Conservation (phyloP, 2,329 filamentous ascomycete genomes). For the Dissoconium aciculare region DNA sequence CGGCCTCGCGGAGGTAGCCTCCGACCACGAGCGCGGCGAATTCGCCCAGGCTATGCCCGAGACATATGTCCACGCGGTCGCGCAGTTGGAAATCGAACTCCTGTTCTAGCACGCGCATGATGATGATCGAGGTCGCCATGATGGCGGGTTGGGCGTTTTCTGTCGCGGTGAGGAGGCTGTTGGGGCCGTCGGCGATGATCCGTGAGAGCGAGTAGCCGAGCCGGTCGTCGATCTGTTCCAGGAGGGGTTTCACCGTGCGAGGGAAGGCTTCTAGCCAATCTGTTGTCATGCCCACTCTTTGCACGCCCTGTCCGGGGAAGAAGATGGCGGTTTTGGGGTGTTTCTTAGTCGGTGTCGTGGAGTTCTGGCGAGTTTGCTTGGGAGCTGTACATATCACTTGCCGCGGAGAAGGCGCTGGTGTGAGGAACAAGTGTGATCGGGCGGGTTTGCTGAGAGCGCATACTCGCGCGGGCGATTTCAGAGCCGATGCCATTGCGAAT, state of each 20-base stretch:
- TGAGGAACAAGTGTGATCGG: no score
- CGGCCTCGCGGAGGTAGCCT: slow-evolving; percentile 61
- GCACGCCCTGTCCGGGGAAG: slow-evolving; percentile 27
- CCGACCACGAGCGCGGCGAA: slow-evolving; percentile 81
- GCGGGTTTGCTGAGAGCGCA: no score
- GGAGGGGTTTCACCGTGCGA: slow-evolving; percentile 53
- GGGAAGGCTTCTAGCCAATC: slow-evolving; percentile 84
- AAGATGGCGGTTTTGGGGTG: slow-evolving; percentile 25
- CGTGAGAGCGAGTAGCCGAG: slow-evolving; percentile 61
- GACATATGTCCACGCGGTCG: slow-evolving; percentile 61
- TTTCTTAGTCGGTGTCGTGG: slow-evolving; percentile 10
- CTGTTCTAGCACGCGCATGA: slow-evolving; percentile 70
- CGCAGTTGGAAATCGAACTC: slow-evolving; percentile 65
- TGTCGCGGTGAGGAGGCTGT: slow-evolving; percentile 61
- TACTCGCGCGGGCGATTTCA: no score
- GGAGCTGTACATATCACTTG: no score
- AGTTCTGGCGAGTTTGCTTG: slow-evolving; percentile 9
- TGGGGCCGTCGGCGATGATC: slow-evolving; percentile 67
- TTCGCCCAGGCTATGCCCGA: slow-evolving; percentile 85
- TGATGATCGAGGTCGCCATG: slow-evolving; percentile 85
- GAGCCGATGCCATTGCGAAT: no score
- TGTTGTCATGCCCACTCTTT: slow-evolving; percentile 25
- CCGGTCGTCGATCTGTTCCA: slow-evolving; percentile 72
- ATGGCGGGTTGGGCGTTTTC: slow-evolving; percentile 88
- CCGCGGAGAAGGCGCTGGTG: no score